These are phyloP conservation scores for Thelephora terrestris DNA, from an alignment of 1,284 basidiomycete species.

Conservation along the genomic window DNA sequence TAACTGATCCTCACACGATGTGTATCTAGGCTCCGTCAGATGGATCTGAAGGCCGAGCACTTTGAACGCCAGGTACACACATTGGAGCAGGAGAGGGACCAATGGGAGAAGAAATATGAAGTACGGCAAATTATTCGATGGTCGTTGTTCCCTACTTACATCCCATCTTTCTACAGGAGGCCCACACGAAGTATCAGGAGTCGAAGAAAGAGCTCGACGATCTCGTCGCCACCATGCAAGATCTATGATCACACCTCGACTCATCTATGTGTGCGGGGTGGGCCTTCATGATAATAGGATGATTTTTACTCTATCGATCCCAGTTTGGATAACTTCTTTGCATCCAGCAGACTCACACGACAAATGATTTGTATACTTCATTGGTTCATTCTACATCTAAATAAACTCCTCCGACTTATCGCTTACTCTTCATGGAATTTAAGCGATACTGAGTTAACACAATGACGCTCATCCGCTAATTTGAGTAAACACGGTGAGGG, in stretches of 20 bases:
- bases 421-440: constrained; percentile 48
- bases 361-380: constrained; percentile 5
- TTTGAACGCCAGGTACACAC: constrained; percentile 90
- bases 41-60: constrained; percentile 98
- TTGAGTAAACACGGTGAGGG: constrained; percentile 6
- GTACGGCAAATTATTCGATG: constrained; percentile 34
- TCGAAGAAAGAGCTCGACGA: constrained; percentile 87
- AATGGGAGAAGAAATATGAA: constrained; percentile 94
- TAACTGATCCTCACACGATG: constrained; percentile 10
- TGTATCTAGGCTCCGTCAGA: constrained; percentile 74
- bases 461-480: constrained; percentile 76
- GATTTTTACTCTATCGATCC: too few relatives aligned
- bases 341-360: constrained; percentile 5
- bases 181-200: constrained; percentile 61
- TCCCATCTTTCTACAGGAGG: constrained; percentile 43
- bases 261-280: background rate
- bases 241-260: constrained; percentile 41
- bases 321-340: background rate
- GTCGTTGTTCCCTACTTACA: constrained; percentile 1
- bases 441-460: constrained; percentile 85
- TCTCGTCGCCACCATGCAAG: constrained; percentile 75
- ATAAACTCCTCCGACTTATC: background rate
- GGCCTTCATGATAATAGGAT: too few relatives aligned
- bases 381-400: background rate
- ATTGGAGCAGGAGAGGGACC: constrained; percentile 86